Conservation (phyloP, 2,329 filamentous ascomycete genomes). For the Gyromitra esculenta region DNA sequence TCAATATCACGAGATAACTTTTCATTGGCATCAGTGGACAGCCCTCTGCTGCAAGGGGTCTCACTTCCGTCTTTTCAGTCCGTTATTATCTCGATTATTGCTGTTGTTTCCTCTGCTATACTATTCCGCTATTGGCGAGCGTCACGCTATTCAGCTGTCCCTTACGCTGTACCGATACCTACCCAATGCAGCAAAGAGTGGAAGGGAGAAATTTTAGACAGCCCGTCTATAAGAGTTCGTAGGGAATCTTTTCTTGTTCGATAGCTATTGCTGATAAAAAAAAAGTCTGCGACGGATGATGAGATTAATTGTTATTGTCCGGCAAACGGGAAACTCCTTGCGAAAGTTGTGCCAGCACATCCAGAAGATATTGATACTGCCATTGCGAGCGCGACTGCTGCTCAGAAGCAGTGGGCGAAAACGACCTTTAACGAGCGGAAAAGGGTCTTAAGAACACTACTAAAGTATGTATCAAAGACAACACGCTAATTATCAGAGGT, state of each 20-base stretch:
- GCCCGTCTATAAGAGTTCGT: slow-evolving; percentile 70
- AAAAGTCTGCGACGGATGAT: slow-evolving; percentile 41
- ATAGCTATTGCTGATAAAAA: slow-evolving; percentile 61
- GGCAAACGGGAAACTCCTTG: slow-evolving; percentile 85
- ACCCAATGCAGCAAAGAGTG: slow-evolving; percentile 67
- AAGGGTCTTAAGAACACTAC: slow-evolving; percentile 80
- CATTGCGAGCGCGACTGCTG: slow-evolving; percentile 75
- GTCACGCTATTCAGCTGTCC: slow-evolving; percentile 62
- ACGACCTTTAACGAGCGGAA: slow-evolving; percentile 81
- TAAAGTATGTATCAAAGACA: slow-evolving; percentile 65
- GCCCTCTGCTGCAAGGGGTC: neutral
- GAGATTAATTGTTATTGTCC: slow-evolving; percentile 84
- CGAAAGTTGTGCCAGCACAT: slow-evolving; percentile 79
- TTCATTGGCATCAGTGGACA: slow-evolving; percentile 41
- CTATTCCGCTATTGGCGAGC: slow-evolving; percentile 42
- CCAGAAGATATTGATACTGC: slow-evolving; percentile 80
- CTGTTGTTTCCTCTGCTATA: slow-evolving; percentile 30
- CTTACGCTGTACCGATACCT: slow-evolving; percentile 72
- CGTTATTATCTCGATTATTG: slow-evolving; percentile 28
- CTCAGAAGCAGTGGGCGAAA: slow-evolving; percentile 79
- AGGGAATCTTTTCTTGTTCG: neutral
- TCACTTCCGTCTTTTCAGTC: slow-evolving; percentile 43
- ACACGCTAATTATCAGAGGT: neutral
- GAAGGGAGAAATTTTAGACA: slow-evolving; percentile 68
- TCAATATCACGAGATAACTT: slow-evolving; percentile 49